Base-by-base conservation (phyloP, 192 early-diverging fungal genomes). In the Coemansia sp. region DNA sequence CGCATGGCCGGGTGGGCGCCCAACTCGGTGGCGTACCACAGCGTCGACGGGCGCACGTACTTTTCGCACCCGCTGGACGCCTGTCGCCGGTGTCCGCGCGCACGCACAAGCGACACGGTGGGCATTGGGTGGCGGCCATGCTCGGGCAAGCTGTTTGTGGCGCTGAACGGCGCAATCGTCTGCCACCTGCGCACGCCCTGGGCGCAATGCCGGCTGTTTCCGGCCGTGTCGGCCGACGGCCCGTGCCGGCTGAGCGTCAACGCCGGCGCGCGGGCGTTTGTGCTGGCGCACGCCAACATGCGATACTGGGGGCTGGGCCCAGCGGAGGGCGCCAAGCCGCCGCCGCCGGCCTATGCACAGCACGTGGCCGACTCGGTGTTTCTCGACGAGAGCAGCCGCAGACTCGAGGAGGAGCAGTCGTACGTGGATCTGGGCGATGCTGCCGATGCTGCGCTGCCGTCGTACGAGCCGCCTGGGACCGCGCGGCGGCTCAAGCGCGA, bases 1-100 rank as follows among this genome's bases (percentile, higher is more conserved):
- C 72, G 87, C 33, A 68, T 89, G 56, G 82, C 87, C 54, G 86
- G 87, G 11, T 89, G 87, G 87, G 83, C 83, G 41, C 71, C 72
- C 6, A 75, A 87, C 50, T 87, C 85, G 3, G 73, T 83, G 11
- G 84, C 80, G 2, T 87, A 84, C 64, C 85, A 86, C 67, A 80
- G 82, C 5, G 40, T 81, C 28, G 76, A 62, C 40, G 87, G 87
- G n/a, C 54, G 64, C 14, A 83, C 81, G 30, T 83, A 83, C 48
- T 79, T 80, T 45, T 29, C 79, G 61, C 22, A 85, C 76, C 71
- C 81, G 60, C 50, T 81, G 65, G 54, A 73, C 64, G 52, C 60
- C 68, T 79, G 83, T 14, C 70, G 77, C 9, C 56, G 68, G 14
- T 79, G 79, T 52, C 56, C 72, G 32, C 3, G 58, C 60, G 20